These are phyloP conservation scores for Backusella morwellensis DNA, from an alignment of 192 early-diverging fungal genomes.

Conservation along the genomic window DNA sequence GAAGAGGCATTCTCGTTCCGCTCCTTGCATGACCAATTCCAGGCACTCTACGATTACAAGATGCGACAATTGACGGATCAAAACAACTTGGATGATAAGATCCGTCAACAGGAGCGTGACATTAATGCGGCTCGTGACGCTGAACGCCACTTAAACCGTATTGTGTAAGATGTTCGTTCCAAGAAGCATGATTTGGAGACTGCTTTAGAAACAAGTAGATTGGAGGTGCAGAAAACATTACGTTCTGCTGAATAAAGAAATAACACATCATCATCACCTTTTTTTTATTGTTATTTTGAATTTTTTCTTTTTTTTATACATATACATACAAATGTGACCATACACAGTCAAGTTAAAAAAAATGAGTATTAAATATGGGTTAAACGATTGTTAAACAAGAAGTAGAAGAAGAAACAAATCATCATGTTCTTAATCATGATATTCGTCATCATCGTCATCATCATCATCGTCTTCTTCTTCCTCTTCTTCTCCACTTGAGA, in stretches of 20 bases:
- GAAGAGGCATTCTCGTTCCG: constrained; percentile 29
- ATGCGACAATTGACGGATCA: constrained; percentile 45
- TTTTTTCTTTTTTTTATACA: too few relatives aligned
- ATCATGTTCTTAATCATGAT: too few relatives aligned
- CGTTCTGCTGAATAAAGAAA: constrained; percentile 9
- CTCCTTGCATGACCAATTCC: constrained; percentile 40
- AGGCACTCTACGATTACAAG: constrained; percentile 53
- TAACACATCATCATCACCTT: too few relatives aligned
- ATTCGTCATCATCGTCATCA: too few relatives aligned
- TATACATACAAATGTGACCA: too few relatives aligned
- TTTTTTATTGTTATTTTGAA: too few relatives aligned
- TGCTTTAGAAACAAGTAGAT: constrained; percentile 43
- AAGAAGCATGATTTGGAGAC: constrained; percentile 46
- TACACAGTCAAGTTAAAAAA: neutral
- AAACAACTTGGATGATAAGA: constrained; percentile 42
- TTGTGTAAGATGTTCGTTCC: constrained; percentile 46
- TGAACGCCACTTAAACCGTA: constrained; percentile 41
- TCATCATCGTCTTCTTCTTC: too few relatives aligned
- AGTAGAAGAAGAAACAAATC: too few relatives aligned
- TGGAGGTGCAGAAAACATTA: constrained; percentile 43
- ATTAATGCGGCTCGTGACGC: constrained; percentile 48
- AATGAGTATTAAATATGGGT: too few relatives aligned
- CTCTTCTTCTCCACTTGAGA: too few relatives aligned
- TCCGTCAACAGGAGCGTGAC: constrained; percentile 48
- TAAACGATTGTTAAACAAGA: too few relatives aligned